Base-by-base conservation (phyloP, 208 protist species). In the Leishmania mexicana region DNA sequence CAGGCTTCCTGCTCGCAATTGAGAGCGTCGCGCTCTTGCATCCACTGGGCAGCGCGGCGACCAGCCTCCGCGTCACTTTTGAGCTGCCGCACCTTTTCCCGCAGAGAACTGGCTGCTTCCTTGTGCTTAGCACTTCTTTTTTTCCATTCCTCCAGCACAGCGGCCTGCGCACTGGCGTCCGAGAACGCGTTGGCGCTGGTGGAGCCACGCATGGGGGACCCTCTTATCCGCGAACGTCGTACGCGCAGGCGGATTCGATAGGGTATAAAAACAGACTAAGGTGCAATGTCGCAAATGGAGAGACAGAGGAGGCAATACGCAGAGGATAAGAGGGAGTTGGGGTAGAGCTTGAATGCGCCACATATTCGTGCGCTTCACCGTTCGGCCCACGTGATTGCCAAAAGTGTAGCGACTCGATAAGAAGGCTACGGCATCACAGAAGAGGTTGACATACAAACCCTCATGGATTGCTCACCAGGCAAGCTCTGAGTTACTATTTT, bases 101-200 rank as follows among this genome's bases (percentile, higher is more conserved):
- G 62, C 47, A 92, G 81, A 5, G 42, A 76, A 35, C 47, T 77
- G 24, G 86, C 83, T 40, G 74, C 87, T 64, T 87, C 51, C 24
- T 78, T 71, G 47, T 84, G 83, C 64, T 78, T 4, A 38, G 57
- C 80, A 21, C 78, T 83, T 67, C 65, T 86, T 64, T 75, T 70
- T 58, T 80, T 86, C 90, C 90, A 94, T 62, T 88, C 83, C n/a
- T 83, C n/a, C n/a, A 94, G 68, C 8, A 82, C 88, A 5, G 85
- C 87, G 6, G 83, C 73, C 68, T 92, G 90, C 15, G 75, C 79
- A 5, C 79, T 79, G 1, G 77, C 88, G 11, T 83, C 67, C 11
- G 86, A 82, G 70, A 87, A 91, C 17, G 83, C 84, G 65, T 83
- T 85, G 24, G 65, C 11, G 31, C 58, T 57, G 15, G 31, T 65